These are phyloP conservation scores for Colletotrichum gigasporum DNA, from an alignment of 2,329 filamentous ascomycete species.

Conservation along the genomic window DNA sequence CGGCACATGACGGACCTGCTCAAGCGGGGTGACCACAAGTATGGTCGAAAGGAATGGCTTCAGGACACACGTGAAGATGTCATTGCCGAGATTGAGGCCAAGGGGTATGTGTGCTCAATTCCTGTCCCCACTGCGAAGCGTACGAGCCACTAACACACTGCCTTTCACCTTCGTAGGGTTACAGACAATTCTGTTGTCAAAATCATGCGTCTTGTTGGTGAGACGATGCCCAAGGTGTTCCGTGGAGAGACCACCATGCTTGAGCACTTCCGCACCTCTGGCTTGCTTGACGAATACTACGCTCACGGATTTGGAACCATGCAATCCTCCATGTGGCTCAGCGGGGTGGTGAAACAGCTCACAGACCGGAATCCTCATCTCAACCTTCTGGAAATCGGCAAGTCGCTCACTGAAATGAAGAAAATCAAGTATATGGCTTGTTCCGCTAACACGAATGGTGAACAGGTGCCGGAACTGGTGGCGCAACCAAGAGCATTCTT, in stretches of 20 bases:
- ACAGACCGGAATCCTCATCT: background rate
- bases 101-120: no score
- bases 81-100: background rate
- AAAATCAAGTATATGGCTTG: no score
- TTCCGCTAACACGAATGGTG: background rate
- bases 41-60: constrained; percentile 14
- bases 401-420: background rate
- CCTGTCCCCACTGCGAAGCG: no score
- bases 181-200: background rate
- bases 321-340: constrained; percentile 44
- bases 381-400: background rate
- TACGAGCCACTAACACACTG: no score
- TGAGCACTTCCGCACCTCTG: constrained; percentile 46
- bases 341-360: constrained; percentile 44
- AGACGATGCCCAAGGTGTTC: constrained; percentile 42
- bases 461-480: constrained; percentile 54
- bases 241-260: constrained; percentile 45
- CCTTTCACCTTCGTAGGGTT: no score
- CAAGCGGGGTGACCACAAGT: constrained; percentile 33
- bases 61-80: constrained; percentile 15
- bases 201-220: background rate
- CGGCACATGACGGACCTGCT: constrained; percentile 27
- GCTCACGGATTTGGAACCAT: constrained; percentile 33
- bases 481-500: constrained; percentile 27
- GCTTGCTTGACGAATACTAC: constrained; percentile 47